Conservation (phyloP, 768 basidiomycete genomes). For the Roridomyces roridus region DNA sequence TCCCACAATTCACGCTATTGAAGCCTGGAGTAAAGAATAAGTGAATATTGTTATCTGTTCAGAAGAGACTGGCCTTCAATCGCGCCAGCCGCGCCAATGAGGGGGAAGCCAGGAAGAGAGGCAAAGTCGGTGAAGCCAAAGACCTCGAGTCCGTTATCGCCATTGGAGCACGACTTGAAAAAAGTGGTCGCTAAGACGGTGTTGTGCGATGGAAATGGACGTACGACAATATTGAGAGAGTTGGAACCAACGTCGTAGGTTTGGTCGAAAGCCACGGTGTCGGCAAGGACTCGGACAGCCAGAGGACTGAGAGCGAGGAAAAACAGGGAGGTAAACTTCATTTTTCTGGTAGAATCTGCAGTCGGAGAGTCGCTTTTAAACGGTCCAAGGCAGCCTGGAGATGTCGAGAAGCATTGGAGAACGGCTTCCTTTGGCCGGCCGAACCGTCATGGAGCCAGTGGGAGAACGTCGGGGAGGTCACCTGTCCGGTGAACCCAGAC, state of each 20-base stretch:
- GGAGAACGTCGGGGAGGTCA: no score
- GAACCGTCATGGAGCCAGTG: no score
- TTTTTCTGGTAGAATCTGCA: constrained; percentile 19
- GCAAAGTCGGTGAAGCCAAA: constrained; percentile 55
- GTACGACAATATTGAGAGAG: constrained; percentile 45
- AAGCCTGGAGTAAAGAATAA: no score
- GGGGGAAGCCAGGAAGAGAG: constrained; percentile 61
- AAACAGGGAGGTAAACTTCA: constrained; percentile 37
- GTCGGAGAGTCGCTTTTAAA: no score
- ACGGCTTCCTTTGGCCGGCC: no score
- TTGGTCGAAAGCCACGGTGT: constrained; percentile 49
- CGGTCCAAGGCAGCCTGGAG: no score
- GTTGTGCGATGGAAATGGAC: not conserved
- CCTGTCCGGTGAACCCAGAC: no score
- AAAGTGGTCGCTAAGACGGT: not conserved
- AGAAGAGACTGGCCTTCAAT: no score
- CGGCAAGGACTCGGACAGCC: constrained; percentile 31
- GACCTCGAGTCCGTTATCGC: constrained; percentile 54
- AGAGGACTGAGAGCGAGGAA: constrained; percentile 30
- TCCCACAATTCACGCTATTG: constrained; percentile 60
- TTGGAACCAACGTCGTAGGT: constrained; percentile 51
- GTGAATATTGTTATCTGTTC: no score
- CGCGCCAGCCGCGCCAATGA: constrained; percentile 61
- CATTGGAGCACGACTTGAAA: constrained; percentile 50
- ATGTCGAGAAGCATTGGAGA: no score